Percentiles rank a stretch among this genome's conserved stretches.
Evolutionary conservation across 1,139 yeast genomes (phyloP).

Genomic region (Petasospora fabianii): DNA sequence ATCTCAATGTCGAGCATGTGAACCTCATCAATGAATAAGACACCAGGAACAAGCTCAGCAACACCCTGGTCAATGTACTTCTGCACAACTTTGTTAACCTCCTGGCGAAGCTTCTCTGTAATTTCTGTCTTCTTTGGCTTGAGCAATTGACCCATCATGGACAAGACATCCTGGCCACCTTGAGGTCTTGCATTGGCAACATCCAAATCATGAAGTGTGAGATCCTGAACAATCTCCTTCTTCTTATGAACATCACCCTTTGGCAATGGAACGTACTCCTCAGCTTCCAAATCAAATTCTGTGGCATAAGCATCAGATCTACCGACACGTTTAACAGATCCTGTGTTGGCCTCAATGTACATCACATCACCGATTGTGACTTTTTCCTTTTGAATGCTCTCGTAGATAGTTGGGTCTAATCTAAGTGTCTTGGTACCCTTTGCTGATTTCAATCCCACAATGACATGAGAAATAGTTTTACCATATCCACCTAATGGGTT

Average conservation of each 20-base stretch:
- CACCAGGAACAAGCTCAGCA: conserved; percentile 98
- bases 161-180: conserved; percentile 97
- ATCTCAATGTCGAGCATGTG: conserved; percentile 97
- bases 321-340: conserved; percentile 96
- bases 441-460: conserved; percentile 91
- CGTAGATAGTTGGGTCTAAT: conserved; percentile 93
- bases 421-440: conserved; percentile 93
- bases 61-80: conserved; percentile 97
- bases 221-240: conserved; percentile 97
- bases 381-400: conserved; percentile 91
- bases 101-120: conserved; percentile 89
- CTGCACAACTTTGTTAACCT: conserved; percentile 93
- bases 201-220: conserved; percentile 92
- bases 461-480: conserved; percentile 89
- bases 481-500: conserved; percentile 98
- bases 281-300: conserved; percentile 96
- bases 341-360: conserved; percentile 95
- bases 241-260: conserved; percentile 98
- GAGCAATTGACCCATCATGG: conserved; percentile 97
- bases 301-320: conserved; percentile 98
- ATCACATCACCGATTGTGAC: conserved; percentile 95
- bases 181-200: conserved; percentile 97
- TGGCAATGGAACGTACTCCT: conserved; percentile 97
- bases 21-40: conserved; percentile 93
- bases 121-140: conserved; percentile 98